A percentile compares a stretch with the other conserved stretches of the same genome.
Evolutionary conservation across 805 yeast genomes (phyloP).

Genomic region (Yamadazyma sp.): DNA sequence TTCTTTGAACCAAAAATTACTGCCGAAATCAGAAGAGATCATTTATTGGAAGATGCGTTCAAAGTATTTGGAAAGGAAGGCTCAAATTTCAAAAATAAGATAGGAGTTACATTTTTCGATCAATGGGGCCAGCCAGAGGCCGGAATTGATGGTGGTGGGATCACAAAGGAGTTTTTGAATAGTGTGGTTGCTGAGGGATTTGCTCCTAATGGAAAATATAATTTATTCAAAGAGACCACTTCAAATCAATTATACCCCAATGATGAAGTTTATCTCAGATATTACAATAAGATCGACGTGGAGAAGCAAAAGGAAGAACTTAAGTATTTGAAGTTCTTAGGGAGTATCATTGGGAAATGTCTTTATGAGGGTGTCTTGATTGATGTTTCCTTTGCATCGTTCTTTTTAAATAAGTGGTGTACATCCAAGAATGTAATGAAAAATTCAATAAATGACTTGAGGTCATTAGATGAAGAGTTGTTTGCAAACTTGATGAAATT

Average conservation of each 20-base stretch:
- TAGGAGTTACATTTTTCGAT: conserved; percentile 67
- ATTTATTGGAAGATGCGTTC: conserved; percentile 73
- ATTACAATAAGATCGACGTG: conserved; percentile 26
- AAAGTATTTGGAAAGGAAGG: conserved; percentile 53
- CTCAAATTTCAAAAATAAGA: conserved; percentile 50
- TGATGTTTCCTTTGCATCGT: conserved; percentile 82
- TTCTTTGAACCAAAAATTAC: conserved; percentile 21
- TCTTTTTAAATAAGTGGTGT: conserved; percentile 70
- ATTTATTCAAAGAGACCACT: conserved; percentile 40
- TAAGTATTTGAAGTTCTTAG: conserved; percentile 57
- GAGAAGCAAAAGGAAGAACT: conserved; percentile 24
- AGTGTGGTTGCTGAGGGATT: conserved; percentile 70
- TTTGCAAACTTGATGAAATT: conserved; percentile 64
- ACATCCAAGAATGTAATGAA: conserved; percentile 39
- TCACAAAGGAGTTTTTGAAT: conserved; percentile 86
- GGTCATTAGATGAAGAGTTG: conserved; percentile 64
- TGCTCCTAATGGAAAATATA: conserved; percentile 23
- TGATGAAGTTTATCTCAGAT: conserved; percentile 45
- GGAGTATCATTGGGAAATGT: conserved; percentile 85
- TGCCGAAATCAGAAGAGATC: conserved; percentile 66
- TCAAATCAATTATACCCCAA: conserved; percentile 73
- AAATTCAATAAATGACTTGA: conserved; percentile 76
- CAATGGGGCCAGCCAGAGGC: conserved; percentile 73
- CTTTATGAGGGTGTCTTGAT: conserved; percentile 78
- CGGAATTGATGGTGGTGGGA: conserved; percentile 97